Conservation (phyloP, 1,284 basidiomycete species). For the Waitea zeae region DNA sequence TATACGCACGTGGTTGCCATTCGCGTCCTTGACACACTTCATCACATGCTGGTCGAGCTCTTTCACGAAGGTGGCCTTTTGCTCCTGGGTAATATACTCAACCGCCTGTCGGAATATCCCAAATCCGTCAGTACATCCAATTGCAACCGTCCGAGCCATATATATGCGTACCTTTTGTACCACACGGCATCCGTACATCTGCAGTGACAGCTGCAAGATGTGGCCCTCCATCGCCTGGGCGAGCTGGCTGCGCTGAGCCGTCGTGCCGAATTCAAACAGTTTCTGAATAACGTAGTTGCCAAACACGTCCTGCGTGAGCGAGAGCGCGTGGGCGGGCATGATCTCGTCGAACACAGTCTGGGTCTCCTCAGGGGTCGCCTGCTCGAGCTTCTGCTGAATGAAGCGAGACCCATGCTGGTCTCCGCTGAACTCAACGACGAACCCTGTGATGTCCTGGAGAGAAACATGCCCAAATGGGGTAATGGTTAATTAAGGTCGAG, state of each 20-base stretch:
- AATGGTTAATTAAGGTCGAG: slow-evolving; percentile 4
- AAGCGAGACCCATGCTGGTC: slow-evolving; percentile 92
- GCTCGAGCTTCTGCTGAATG: slow-evolving; percentile 75
- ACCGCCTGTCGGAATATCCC: slow-evolving; percentile 58
- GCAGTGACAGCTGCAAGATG: slow-evolving; percentile 64
- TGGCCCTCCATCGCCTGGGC: slow-evolving; percentile 69
- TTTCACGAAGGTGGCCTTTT: slow-evolving; percentile 58
- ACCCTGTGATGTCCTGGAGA: slow-evolving; percentile 67
- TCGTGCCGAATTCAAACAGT: slow-evolving; percentile 80
- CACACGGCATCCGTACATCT: slow-evolving; percentile 95
- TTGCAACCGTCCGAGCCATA: neutral
- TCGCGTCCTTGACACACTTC: slow-evolving; percentile 81
- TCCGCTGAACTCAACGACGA: slow-evolving; percentile 82
- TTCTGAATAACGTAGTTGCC: slow-evolving; percentile 98
- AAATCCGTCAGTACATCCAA: slow-evolving; percentile 5
- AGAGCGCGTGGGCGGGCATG: slow-evolving; percentile 55
- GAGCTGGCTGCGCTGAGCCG: slow-evolving; percentile 57
- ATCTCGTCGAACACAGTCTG: slow-evolving; percentile 85
- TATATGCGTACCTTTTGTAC: slow-evolving; percentile 53
- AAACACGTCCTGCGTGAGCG: slow-evolving; percentile 88
- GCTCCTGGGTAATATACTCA: slow-evolving; percentile 63
- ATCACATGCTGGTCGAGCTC: slow-evolving; percentile 75
- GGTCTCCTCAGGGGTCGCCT: slow-evolving; percentile 61
- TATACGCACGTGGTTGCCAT: slow-evolving; percentile 82
- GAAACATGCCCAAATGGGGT: slow-evolving; percentile 3